phyloP scores from a whole-genome alignment of 2,329 filamentous ascomycete species.

The Cladosporium sp. region DNA sequence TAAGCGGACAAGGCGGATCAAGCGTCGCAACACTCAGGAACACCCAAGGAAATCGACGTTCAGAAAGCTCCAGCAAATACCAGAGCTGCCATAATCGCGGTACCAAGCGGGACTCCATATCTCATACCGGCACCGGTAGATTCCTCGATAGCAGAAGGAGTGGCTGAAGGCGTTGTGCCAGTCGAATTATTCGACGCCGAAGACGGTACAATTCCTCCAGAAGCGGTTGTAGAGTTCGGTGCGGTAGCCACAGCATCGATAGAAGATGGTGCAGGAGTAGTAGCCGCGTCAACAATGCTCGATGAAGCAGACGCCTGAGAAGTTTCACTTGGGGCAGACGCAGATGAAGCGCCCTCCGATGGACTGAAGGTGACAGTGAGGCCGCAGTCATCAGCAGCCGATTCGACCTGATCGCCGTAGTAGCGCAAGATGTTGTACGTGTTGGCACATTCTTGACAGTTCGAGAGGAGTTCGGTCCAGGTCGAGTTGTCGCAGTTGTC shows the following conservation, averaged over 20 bases:
- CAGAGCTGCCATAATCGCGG: background rate
- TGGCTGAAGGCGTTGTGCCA: background rate
- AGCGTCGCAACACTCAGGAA: too few relatives aligned
- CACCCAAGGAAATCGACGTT: too few relatives aligned
- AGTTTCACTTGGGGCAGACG: background rate
- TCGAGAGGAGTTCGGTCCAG: slow-evolving; percentile 26
- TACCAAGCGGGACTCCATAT: background rate
- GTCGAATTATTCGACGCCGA: background rate
- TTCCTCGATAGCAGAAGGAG: background rate
- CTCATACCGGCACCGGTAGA: background rate
- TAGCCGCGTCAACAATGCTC: background rate
- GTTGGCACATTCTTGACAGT: slow-evolving; percentile 40
- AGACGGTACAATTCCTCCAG: background rate
- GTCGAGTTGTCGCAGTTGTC: slow-evolving; percentile 28
- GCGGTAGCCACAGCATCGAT: background rate
- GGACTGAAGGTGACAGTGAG: slow-evolving; percentile 12
- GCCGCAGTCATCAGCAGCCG: slow-evolving; percentile 36
- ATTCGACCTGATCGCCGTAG: slow-evolving; percentile 37
- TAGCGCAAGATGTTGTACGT: slow-evolving; percentile 42
- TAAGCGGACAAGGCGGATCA: too few relatives aligned
- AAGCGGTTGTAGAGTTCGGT: background rate
- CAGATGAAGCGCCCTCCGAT: background rate
- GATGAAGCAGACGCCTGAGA: background rate
- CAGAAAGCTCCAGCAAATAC: background rate
- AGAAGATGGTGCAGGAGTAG: background rate